Percentiles rank a stretch among this genome's conserved stretches.
These are phyloP conservation scores for Mortierella sp. DNA, from an alignment of 371 early-diverging fungal genomes.

Conservation along the genomic window DNA sequence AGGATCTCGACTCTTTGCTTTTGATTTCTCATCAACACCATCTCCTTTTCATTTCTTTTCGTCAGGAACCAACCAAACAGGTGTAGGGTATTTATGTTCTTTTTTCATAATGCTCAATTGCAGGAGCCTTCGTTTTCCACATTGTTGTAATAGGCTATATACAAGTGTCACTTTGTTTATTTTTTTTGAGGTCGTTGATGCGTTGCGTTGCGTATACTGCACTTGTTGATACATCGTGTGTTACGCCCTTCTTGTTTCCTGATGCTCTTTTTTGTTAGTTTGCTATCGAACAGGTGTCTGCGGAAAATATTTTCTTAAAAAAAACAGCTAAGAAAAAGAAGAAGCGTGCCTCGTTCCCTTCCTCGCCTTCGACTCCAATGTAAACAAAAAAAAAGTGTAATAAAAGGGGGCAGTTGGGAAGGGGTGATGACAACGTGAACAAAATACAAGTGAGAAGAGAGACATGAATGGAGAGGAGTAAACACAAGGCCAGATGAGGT, in stretches of 20 bases:
- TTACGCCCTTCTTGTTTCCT: background rate
- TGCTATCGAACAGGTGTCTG: slow-evolving; percentile 4
- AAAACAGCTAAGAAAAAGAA: background rate
- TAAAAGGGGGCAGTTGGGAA: slow-evolving; percentile 3
- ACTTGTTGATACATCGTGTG: background rate
- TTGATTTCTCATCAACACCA: background rate
- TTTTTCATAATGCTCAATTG: background rate
- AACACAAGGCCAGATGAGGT: background rate
- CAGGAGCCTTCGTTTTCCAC: too few species aligned
- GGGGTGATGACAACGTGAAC: slow-evolving; percentile 6
- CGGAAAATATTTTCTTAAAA: slow-evolving; percentile 4
- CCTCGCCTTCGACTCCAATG: background rate
- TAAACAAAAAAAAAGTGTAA: background rate
- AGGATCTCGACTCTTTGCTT: background rate
- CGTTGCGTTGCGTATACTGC: background rate
- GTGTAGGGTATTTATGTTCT: background rate
- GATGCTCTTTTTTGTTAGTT: background rate
- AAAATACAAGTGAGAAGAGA: background rate
- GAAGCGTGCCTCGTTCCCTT: background rate
- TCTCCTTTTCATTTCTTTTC: background rate
- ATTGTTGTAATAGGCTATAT: too few species aligned
- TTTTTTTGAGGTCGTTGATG: background rate
- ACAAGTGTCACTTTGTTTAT: background rate
- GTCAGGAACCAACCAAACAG: background rate
- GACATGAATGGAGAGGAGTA: background rate